Percentiles rank a stretch among this genome's conserved stretches.
These are phyloP conservation scores for Ilyonectria destructans DNA, from an alignment of 2,329 filamentous ascomycete species.

Conservation along the genomic window DNA sequence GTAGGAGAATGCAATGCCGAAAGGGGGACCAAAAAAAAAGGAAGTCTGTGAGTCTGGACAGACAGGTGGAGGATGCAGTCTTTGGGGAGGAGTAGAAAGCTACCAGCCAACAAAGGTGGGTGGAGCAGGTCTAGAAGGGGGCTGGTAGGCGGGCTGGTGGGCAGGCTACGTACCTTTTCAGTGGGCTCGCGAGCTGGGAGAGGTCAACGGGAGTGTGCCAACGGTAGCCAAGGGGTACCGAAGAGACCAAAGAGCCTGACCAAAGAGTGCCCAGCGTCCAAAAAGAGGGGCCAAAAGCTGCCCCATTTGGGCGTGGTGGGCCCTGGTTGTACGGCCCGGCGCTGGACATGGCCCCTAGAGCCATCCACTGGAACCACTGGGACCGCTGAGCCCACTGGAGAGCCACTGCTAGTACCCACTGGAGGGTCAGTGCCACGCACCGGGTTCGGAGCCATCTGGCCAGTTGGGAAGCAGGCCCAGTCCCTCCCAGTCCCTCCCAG, in stretches of 20 bases:
- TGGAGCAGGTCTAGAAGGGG: conserved; percentile 21
- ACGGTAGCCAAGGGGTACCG: conserved; percentile 7
- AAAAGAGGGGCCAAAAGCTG: conserved; percentile 5
- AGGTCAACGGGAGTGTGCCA: conserved; percentile 5
- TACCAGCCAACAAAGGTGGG: conserved; percentile 6
- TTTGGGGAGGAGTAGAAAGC: background rate
- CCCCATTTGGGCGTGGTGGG: background rate
- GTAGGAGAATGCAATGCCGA: background rate
- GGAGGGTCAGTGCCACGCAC: conserved; percentile 8
- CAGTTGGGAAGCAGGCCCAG: conserved; percentile 1
- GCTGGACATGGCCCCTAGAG: conserved; percentile 1
- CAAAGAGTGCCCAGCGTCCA: background rate
- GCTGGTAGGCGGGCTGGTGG: conserved; percentile 13
- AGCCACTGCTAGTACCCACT: background rate
- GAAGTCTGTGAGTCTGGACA: conserved; percentile 3
- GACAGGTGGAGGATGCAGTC: conserved; percentile 9
- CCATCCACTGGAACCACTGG: background rate
- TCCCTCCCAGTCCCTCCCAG: background rate
- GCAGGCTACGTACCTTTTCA: conserved; percentile 11
- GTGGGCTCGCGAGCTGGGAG: background rate
- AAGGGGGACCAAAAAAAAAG: background rate
- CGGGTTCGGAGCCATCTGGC: conserved; percentile 6
- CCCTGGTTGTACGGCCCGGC: conserved; percentile 5
- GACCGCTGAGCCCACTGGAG: background rate
- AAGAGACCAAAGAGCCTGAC: background rate